Conservation (phyloP, 257 asterid species). For the Solanum habrochaites region DNA sequence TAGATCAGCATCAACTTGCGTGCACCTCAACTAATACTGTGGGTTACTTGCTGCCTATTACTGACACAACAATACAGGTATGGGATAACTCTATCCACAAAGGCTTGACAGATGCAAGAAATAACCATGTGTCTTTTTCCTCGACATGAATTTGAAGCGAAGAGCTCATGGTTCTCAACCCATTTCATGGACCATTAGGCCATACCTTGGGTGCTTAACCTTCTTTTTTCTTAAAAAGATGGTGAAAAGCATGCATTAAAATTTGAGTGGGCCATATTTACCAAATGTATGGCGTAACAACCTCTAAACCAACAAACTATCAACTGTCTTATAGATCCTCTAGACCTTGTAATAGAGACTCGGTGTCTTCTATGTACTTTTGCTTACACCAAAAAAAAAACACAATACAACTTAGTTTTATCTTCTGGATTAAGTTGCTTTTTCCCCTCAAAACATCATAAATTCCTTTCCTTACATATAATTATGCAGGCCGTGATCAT, state of each 20-base stretch:
- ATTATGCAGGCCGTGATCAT: background rate
- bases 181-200: background rate
- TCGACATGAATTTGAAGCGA: background rate
- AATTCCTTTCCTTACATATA: background rate
- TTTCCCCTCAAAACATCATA: background rate
- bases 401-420: background rate
- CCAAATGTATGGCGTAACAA: background rate
- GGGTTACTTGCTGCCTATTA: background rate
- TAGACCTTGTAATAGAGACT: background rate
- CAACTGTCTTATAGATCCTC: background rate
- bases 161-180: background rate
- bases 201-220: background rate
- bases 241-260: background rate
- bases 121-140: background rate
- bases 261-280: background rate
- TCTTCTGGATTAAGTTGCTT: background rate
- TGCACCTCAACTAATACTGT: background rate
- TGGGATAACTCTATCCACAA: background rate
- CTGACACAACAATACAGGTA: background rate
- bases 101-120: background rate
- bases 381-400: background rate
- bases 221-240: background rate
- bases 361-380: background rate
- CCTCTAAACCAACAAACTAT: background rate
- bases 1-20: background rate